Percentiles rank a stretch among this genome's conserved stretches.
Evolutionary conservation across 768 basidiomycete genomes (phyloP).

Genomic region (Termitomyces sp.): DNA sequence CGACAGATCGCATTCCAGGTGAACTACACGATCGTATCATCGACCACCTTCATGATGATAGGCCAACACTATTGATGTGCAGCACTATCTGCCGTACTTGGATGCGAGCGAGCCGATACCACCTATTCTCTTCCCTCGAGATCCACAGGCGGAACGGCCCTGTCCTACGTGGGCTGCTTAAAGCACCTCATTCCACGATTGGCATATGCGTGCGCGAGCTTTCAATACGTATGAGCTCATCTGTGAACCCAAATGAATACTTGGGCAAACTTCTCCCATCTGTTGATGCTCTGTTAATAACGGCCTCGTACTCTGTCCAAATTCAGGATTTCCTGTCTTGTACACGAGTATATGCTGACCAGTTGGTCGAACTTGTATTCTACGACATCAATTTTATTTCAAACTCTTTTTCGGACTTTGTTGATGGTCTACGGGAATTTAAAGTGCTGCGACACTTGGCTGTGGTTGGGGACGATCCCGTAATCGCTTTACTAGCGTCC

Average conservation of each 20-base stretch:
- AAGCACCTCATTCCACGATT: not conserved
- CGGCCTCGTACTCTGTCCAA: not conserved
- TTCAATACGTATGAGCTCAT: not conserved
- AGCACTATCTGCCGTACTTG: constrained; percentile 8
- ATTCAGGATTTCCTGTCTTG: not conserved
- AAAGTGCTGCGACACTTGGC: constrained; percentile 7
- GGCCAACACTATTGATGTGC: not conserved
- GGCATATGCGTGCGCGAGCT: not conserved
- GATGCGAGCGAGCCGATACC: constrained; percentile 9
- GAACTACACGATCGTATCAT: constrained; percentile 4
- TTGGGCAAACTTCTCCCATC: not conserved
- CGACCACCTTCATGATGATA: not conserved
- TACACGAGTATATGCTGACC: constrained; percentile 1
- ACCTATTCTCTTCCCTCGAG: constrained; percentile 4
- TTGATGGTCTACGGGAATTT: not conserved
- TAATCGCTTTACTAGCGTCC: not conserved
- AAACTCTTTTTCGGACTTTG: not conserved
- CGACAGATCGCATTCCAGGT: not conserved
- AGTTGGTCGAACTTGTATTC: constrained; percentile 6
- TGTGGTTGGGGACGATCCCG: not conserved
- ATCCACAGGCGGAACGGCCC: not conserved
- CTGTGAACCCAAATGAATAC: not conserved
- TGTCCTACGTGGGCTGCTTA: not conserved
- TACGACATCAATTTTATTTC: not conserved
- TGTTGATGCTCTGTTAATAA: not conserved